phyloP scores from a whole-genome alignment of 371 early-diverging fungal species.

The Mucor circinelloides region DNA sequence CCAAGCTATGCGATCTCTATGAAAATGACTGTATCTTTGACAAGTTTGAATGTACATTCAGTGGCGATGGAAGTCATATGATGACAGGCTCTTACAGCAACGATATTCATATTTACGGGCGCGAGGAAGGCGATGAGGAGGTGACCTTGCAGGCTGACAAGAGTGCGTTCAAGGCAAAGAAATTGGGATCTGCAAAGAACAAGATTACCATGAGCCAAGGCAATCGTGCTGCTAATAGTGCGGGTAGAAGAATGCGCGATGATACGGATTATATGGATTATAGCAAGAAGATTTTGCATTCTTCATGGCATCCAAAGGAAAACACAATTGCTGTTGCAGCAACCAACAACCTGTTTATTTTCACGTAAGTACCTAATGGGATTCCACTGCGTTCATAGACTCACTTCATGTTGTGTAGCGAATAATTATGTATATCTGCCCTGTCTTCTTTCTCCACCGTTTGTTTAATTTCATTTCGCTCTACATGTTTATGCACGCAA shows the following conservation, averaged over 20 bases:
- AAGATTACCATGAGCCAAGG: slow-evolving; percentile 36
- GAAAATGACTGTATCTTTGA: slow-evolving; percentile 99
- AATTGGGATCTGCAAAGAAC: slow-evolving; percentile 62
- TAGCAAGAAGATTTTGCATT: slow-evolving; percentile 95
- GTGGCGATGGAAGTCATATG: slow-evolving; percentile 86
- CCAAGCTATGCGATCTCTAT: slow-evolving; percentile 96
- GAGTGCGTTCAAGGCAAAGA: slow-evolving; percentile 92
- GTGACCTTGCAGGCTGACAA: slow-evolving; percentile 95
- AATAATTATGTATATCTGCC: background rate
- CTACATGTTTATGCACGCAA: background rate
- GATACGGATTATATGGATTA: slow-evolving; percentile 82
- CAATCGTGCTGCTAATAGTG: slow-evolving; percentile 1
- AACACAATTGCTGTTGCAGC: slow-evolving; percentile 97
- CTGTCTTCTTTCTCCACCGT: background rate
- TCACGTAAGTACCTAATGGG: slow-evolving; percentile 60
- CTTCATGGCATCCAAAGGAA: slow-evolving; percentile 98
- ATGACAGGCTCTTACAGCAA: slow-evolving; percentile 98
- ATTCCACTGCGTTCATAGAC: background rate
- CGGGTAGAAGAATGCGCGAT: slow-evolving; percentile 12
- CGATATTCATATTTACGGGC: slow-evolving; percentile 89
- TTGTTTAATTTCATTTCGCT: background rate
- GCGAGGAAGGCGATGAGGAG: slow-evolving; percentile 62
- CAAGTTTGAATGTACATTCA: slow-evolving; percentile 98
- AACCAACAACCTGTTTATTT: slow-evolving; percentile 97
- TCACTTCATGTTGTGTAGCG: background rate